Evolutionary conservation across 257 asterid genomes (phyloP), one percentile per base, ranked within the genome.

Genomic region (Solanum medicagineum): DNA sequence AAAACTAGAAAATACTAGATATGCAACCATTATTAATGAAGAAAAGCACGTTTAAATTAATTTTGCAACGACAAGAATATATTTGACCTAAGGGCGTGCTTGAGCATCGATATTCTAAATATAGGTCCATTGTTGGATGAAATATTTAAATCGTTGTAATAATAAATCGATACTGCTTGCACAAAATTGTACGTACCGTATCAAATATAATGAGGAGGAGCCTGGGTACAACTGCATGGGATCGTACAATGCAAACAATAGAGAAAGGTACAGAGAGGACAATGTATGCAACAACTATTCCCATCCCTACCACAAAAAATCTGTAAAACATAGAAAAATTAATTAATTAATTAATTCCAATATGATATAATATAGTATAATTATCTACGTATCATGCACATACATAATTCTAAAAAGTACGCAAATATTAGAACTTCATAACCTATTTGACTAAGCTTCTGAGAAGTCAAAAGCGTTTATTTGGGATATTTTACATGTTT

Each of bases 261-360:
- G 98, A 92, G 87, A 95, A 91, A 60, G 98, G 97, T 22, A 93
- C 79, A 32, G 97, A 93, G 3, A 95, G 94, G 65, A 91, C 84
- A 4, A 95, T 93, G 88, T 94, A 93, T 26, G 88, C 96, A 8
- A 91, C 86, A 8, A 93, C 97, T 29, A 93, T 29, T 22, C 81
- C 90, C 92, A 89, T 89, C 5, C 88, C 93, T 24, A 92, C 86
- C 15, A 94, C 98, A 45, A 95, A 95, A 88, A 94, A 94, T 90
- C 98, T 95, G 92, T 66, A 57, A 60, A 8, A 60, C 17, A 44
- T 11, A 79, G 20, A 17, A 81, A 80, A 13, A 16, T 22, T 45
- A 19, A 15, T 10, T 20, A 19, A 15, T 10, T 20, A 11, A 14
- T 7, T n/a, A 17, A 36, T 12, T 63, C 2, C 7, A 15, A 56